Evolutionary conservation across 192 early-diverging fungal species (phyloP), one percentile per base, ranked within the genome.

Genomic region (Rhizoclosmatium globosum): DNA sequence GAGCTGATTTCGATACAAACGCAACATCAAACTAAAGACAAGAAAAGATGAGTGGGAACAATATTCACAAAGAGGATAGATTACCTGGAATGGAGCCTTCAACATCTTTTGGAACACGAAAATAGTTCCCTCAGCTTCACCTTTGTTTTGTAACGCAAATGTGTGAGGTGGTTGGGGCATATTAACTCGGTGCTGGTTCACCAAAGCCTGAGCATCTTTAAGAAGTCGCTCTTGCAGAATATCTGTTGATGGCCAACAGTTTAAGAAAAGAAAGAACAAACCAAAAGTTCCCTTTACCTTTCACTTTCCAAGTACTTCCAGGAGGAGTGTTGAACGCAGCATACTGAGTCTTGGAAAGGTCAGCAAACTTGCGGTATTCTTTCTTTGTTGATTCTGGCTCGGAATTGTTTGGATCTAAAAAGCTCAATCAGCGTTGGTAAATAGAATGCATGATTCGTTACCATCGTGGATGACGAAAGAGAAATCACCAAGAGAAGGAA

Each of bases 401-500:
- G 6, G 31, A n/a, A 43, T 71, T 78, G 6, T 43, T 71, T 9
- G 23, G 43, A 59, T 76, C 74, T 76, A 43, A 6, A 2, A 3
- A 45, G 41, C 9, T 45, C 67, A 56, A 15, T 56, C 19, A 56
- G 53, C 53, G 19, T 56, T 1, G 53, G 19, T 56, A 64, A 64
- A 11, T 0, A 64, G 9, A 11, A 9, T 39, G 17, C 9, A 11
- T 19, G 11, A n/a, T n/a, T n/a, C 62, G 13, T 9, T 46, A 92
- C 91, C 90, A 65, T 92, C 90, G 31, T 82, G 71, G 42, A 94
- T 71, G 7, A 84, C 70, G 62, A 93, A 80, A 1, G 86, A 80
- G 82, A 97, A 97, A 21, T 92, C 85, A 4, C 94, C 94, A 31
- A 97, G 82, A 41, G 93, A 92, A 21, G 87, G 17, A 13, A 76